Conservation (phyloP, 352 stramenopile species). For the Blastocystis sp. region DNA sequence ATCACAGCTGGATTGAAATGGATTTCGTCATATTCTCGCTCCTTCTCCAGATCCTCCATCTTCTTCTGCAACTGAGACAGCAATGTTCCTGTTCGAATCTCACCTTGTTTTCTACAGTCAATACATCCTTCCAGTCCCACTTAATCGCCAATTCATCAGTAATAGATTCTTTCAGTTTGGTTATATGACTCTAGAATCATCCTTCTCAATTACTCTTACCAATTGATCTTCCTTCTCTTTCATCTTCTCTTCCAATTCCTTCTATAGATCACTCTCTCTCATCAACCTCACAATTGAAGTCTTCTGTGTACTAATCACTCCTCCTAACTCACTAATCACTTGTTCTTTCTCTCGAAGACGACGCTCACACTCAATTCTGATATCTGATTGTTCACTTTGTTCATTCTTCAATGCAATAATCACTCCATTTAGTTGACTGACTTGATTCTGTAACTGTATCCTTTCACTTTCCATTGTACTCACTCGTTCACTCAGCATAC, state of each 20-base stretch:
- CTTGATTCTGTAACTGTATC: constrained; percentile 25
- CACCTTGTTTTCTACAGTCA: constrained; percentile 16
- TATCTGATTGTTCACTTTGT: not conserved
- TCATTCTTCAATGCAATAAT: constrained; percentile 49
- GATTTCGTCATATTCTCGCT: not conserved
- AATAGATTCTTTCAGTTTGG: constrained; percentile 33
- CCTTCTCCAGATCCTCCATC: not conserved
- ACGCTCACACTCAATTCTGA: constrained; percentile 2
- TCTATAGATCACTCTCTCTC: not conserved
- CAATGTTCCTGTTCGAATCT: not conserved
- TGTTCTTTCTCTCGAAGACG: constrained; percentile 39
- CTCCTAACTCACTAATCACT: constrained; percentile 24
- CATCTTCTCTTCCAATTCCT: not conserved
- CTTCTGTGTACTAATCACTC: constrained; percentile 6
- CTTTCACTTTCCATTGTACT: constrained; percentile 6
- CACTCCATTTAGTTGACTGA: constrained; percentile 16
- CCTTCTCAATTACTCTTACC: not conserved
- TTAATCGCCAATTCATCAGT: constrained; percentile 30
- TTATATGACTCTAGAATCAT: not conserved
- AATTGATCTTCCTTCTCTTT: constrained; percentile 30
- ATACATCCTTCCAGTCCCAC: not conserved
- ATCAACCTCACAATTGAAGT: not conserved
- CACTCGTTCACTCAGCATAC: constrained; percentile 10
- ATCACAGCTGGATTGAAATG: not conserved
- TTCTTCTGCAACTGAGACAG: constrained; percentile 39